These are phyloP conservation scores for Yamadazyma paraphyllophila DNA, from an alignment of 805 yeast genomes.

Conservation along the genomic window DNA sequence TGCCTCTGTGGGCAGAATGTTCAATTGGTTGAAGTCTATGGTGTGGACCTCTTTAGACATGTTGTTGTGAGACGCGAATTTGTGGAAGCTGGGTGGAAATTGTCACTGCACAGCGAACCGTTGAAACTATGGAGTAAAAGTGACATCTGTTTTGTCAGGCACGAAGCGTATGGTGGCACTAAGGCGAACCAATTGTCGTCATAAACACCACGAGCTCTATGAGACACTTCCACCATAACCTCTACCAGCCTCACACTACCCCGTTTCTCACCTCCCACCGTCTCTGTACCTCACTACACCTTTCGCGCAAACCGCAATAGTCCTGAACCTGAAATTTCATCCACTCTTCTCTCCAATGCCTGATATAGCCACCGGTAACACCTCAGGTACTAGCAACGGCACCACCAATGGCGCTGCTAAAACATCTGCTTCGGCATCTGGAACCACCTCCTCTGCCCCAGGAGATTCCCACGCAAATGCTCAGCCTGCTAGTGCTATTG, in stretches of 20 bases:
- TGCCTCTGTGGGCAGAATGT: constrained; percentile 28
- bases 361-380: background rate
- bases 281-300: background rate
- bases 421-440: background rate
- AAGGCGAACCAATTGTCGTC: too few species aligned
- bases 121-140: too few species aligned
- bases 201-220: too few species aligned
- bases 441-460: background rate
- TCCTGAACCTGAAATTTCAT: background rate
- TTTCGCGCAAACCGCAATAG: background rate
- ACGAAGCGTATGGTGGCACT: too few species aligned
- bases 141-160: too few species aligned
- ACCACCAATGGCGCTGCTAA: background rate
- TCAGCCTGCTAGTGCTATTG: constrained; percentile 5
- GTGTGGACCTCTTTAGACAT: constrained; percentile 15
- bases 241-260: background rate
- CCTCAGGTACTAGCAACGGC: background rate
- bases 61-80: constrained; percentile 1
- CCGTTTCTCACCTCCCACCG: background rate
- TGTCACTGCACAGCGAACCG: too few species aligned
- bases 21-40: constrained; percentile 19
- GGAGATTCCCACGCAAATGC: background rate
- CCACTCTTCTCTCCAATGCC: background rate
- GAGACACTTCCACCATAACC: too few species aligned
- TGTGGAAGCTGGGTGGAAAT: too few species aligned